phyloP scores from a whole-genome alignment of 305 asterid species.

The Solanum hybrid region DNA sequence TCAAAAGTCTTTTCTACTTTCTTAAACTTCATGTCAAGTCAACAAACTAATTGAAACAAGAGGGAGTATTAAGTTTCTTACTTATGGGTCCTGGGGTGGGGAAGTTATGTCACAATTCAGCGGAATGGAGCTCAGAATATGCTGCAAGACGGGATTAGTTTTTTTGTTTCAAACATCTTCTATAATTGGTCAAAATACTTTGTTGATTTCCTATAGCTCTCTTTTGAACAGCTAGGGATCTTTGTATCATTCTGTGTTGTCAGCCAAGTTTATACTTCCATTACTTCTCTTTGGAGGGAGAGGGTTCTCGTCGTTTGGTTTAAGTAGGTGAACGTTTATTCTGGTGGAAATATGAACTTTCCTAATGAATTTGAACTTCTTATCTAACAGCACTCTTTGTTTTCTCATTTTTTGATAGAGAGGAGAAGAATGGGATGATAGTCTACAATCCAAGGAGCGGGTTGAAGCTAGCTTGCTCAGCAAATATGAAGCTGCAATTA shows the following conservation, averaged over 20 bases:
- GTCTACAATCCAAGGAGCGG: conserved; percentile 73
- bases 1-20: background rate
- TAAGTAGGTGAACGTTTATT: background rate
- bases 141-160: background rate
- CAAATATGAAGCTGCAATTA: conserved; percentile 81
- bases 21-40: background rate
- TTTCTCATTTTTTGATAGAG: conserved; percentile 22
- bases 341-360: background rate
- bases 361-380: background rate
- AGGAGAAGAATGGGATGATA: conserved; percentile 89
- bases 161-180: background rate
- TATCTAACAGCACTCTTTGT: background rate
- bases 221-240: background rate
- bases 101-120: background rate
- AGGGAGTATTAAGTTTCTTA: background rate
- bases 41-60: background rate
- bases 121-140: background rate
- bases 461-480: conserved; percentile 71
- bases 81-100: background rate
- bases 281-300: background rate
- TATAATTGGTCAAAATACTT: background rate
- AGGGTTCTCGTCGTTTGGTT: background rate
- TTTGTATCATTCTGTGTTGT: background rate
- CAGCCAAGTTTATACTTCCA: background rate
- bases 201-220: background rate